Evolutionary conservation across 1,284 basidiomycete genomes (phyloP).

Genomic region (Leccinum fuscescens): DNA sequence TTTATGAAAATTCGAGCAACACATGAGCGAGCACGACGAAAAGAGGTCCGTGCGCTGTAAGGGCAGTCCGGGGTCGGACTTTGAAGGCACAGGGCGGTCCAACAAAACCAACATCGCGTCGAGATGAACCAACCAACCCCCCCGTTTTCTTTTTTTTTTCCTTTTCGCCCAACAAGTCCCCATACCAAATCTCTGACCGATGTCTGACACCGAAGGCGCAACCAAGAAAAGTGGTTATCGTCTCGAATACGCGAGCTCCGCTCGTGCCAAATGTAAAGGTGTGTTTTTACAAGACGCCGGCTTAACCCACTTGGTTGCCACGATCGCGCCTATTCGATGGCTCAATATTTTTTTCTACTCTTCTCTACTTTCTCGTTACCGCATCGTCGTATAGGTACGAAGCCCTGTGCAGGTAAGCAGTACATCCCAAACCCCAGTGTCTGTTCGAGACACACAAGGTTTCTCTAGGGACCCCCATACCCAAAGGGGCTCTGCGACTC

Average conservation of each 20-base stretch:
- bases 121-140: slow-evolving; percentile 38
- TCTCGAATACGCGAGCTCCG: slow-evolving; percentile 69
- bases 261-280: slow-evolving; percentile 84
- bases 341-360: background rate
- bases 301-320: slow-evolving; percentile 14
- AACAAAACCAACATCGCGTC: slow-evolving; percentile 40
- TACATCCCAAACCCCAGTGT: slow-evolving; percentile 8
- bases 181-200: slow-evolving; percentile 30
- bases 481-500: slow-evolving; percentile 71
- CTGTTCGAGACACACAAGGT: slow-evolving; percentile 15
- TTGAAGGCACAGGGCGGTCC: slow-evolving; percentile 38
- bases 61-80: slow-evolving; percentile 32
- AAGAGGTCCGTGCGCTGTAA: slow-evolving; percentile 37
- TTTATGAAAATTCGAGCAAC: slow-evolving; percentile 20
- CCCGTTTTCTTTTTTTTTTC: slow-evolving; percentile 26
- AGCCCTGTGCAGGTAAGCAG: slow-evolving; percentile 67
- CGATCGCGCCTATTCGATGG: slow-evolving; percentile 9
- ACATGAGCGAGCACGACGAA: slow-evolving; percentile 26
- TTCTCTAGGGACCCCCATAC: slow-evolving; percentile 61
- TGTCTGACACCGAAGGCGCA: slow-evolving; percentile 56
- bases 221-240: slow-evolving; percentile 64
- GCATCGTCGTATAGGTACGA: slow-evolving; percentile 52
- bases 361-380: slow-evolving; percentile 16
- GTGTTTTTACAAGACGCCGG: slow-evolving; percentile 20
- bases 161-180: slow-evolving; percentile 11